Evolutionary conservation across 1,284 basidiomycete genomes (phyloP), one percentile per base, ranked within the genome.

Genomic region (Boletus semigastroideus): DNA sequence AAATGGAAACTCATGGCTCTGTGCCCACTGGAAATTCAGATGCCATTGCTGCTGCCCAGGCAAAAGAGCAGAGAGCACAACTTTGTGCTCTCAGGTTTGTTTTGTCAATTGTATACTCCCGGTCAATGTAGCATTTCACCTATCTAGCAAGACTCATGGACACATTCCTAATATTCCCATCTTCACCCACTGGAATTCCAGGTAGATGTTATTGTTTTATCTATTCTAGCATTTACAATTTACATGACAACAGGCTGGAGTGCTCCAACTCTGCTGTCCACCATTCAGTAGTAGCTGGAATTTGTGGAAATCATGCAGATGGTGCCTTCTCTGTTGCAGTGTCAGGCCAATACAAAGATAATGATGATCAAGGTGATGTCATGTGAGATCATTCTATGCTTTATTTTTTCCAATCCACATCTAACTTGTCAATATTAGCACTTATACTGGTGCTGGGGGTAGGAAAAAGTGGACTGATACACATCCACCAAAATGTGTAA

Each of bases 381-480:
- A 52, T 70, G 67, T 70, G 48, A n/a, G n/a, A n/a, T n/a, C 34
- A 56, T 5, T 33, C 27, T 8, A 33, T 46, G 31, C 22, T 8
- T 19, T 31, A n/a, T n/a, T 4, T 4, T 22, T 40, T n/a, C 6
- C 16, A 10, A 5, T 31, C 25, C 31, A 9, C 10, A 4, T 39
- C 50, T 60, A 34, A 64, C 47, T 16, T 33, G n/a, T 40, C 34
- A 14, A 17, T 28, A n/a, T n/a, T n/a, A 64, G 64, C 25, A 47
- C 66, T 5, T 70, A 67, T 39, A 70, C 67, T 8, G 68, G 65
- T 14, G 3, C 54, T 42, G 65, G 63, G 5, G 66, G 63, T 13
- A 51, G 58, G 51, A 9, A 54, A 33, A 10, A 1, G 25, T 60
- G 43, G 49, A 28, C 31, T 7, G 19, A 64, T 7, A 4, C 16